Evolutionary conservation across 2,329 filamentous ascomycete species (phyloP).

Genomic region (Cercospora sp.): DNA sequence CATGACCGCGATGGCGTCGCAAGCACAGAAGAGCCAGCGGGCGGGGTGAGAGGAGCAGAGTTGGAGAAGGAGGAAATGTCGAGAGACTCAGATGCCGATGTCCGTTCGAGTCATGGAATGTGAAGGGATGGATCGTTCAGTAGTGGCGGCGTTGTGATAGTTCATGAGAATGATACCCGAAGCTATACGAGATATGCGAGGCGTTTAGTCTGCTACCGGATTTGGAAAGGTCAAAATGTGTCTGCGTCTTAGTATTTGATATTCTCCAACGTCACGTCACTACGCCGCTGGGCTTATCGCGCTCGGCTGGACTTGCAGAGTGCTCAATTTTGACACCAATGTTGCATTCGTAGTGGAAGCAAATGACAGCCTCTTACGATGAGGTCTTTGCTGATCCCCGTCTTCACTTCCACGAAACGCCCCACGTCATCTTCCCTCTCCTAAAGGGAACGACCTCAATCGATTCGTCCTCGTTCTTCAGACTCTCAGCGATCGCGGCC

Average conservation of each 20-base stretch:
- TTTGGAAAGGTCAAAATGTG: background rate
- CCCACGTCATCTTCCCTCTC: conserved; percentile 62
- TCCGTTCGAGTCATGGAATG: background rate
- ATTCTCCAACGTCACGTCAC: background rate
- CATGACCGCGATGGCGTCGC: conserved; percentile 15
- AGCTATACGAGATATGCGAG: background rate
- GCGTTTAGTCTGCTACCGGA: background rate
- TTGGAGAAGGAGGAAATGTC: conserved; percentile 21
- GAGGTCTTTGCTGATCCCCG: background rate
- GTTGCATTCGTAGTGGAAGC: background rate
- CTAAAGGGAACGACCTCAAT: conserved; percentile 67
- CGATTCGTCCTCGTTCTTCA: conserved; percentile 54
- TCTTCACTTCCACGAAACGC: conserved; percentile 48
- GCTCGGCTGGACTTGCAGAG: background rate
- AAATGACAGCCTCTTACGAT: background rate
- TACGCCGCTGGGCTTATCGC: background rate
- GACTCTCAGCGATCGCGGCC: conserved; percentile 56
- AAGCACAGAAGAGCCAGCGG: conserved; percentile 19
- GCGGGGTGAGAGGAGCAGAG: conserved; percentile 19
- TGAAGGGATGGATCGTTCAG: background rate
- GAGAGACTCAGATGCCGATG: conserved; percentile 15
- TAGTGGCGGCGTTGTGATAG: background rate
- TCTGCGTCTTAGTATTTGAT: background rate
- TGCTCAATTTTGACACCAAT: background rate
- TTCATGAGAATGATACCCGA: background rate